phyloP scores from a whole-genome alignment of 192 early-diverging fungal genomes.

The Podila epigama region DNA sequence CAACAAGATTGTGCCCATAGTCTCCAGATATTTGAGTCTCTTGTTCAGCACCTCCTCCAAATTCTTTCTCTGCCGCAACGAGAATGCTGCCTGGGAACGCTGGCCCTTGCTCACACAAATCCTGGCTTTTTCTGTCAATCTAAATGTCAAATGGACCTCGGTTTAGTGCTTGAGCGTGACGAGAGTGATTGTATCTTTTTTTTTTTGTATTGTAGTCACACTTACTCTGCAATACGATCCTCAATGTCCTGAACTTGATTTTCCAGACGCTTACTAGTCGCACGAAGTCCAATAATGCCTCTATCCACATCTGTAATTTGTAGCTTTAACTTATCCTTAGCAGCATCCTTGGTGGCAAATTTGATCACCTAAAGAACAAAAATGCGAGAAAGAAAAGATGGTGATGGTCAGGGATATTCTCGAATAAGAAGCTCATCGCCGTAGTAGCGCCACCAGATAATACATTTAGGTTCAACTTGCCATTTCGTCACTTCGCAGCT shows the following conservation, averaged over 20 bases:
- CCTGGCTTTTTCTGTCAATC: constrained; percentile 48
- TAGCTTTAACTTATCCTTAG: constrained; percentile 20
- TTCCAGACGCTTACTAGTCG: constrained; percentile 57
- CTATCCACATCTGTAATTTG: constrained; percentile 63
- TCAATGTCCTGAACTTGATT: constrained; percentile 69
- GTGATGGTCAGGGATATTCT: not conserved
- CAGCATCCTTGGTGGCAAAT: constrained; percentile 36
- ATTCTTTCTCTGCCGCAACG: constrained; percentile 61
- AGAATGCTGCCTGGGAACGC: constrained; percentile 60
- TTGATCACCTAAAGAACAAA: constrained; percentile 28
- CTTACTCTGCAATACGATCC: constrained; percentile 58
- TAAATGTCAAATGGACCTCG: no score
- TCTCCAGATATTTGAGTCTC: constrained; percentile 62
- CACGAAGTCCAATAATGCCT: constrained; percentile 63
- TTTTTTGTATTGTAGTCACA: not conserved
- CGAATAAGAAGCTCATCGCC: no score
- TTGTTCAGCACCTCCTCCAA: constrained; percentile 62
- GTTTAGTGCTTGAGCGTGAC: no score
- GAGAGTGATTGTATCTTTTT: no score
- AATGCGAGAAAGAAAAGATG: not conserved
- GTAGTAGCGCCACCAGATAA: no score
- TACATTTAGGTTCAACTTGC: not conserved
- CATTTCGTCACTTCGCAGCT: constrained; percentile 39
- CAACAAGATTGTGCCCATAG: constrained; percentile 65
- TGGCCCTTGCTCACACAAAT: constrained; percentile 53